Evolutionary conservation across 2,329 filamentous ascomycete species (phyloP), one percentile per base, ranked within the genome.

Genomic region (Penicillium sp.): DNA sequence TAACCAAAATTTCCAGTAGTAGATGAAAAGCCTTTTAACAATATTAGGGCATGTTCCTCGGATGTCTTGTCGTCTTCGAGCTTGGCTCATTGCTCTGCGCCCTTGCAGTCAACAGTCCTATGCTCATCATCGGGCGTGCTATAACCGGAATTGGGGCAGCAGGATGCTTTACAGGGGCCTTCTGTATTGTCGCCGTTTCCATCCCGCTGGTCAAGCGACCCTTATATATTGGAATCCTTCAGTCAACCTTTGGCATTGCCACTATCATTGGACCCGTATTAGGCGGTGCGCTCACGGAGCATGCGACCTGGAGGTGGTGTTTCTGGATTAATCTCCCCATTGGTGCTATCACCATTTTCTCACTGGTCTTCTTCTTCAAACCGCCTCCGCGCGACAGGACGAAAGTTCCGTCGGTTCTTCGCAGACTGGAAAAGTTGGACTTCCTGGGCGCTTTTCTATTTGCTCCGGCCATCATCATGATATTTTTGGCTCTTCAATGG

Each of bases 401-500:
- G 3, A 32, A 24, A 15, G 21, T n/a, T 17, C 37, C 37, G 2
- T 12, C 37, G 4, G n/a, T 24, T 22, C 21, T 41, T 41, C 21
- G 9, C 15, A 21, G 28, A 13, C 10, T 29, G 2, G 15, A 32
- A 13, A n/a, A 39, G 3, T 15, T 47, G 7, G 45, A 47, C 29
- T 4, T 47, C 2, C 9, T 47, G 0, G 45, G 45, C 6, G 15
- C 28, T 15, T 22, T 24, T 17, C 21, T 47, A 2, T 47, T 47
- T 4, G 45, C 45, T 6, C 45, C 45, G 0, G 35, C 37, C 9
- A 40, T 47, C 1, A 34, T 47, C 9, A 41, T 47, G 45, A 17
- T 47, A 1, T 28, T 41, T 13, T 17, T 47, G 6, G 37, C 45
- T 6, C 37, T 47, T n/a, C 45, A 47, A 41, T 41, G 37, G 13